A percentile compares a stretch with the other conserved stretches of the same genome.
Evolutionary conservation across 495 filamentous ascomycete species (phyloP).

Genomic region (Ascobolus immersus): DNA sequence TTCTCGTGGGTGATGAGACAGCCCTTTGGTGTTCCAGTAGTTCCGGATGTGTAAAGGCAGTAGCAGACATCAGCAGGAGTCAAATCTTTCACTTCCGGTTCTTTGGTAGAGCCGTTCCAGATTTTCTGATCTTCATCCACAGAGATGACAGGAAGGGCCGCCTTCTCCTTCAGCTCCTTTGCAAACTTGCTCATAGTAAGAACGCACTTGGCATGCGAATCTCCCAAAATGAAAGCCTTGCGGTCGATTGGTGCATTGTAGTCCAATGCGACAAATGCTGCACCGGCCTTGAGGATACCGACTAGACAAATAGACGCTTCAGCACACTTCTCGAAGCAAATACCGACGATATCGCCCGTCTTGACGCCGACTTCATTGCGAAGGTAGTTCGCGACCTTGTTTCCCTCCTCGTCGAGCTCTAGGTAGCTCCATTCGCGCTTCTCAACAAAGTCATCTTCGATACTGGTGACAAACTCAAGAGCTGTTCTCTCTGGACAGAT

Average conservation of each 20-base stretch:
- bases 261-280: constrained; percentile 54
- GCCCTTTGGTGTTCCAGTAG: constrained; percentile 56
- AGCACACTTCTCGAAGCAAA: constrained; percentile 60
- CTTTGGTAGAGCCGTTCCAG: constrained; percentile 8
- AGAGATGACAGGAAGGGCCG: constrained; percentile 17
- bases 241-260: constrained; percentile 33
- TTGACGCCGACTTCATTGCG: constrained; percentile 12
- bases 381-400: constrained; percentile 33
- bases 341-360: constrained; percentile 34
- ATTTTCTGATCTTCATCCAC: constrained; percentile 19
- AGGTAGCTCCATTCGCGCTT: constrained; percentile 32
- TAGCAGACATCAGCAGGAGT: constrained; percentile 31
- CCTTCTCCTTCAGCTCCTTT: constrained; percentile 13
- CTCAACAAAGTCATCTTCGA: constrained; percentile 10
- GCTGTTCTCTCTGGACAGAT: constrained; percentile 25
- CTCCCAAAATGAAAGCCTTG: constrained; percentile 37
- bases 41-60: constrained; percentile 62
- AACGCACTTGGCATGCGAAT: constrained; percentile 30
- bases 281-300: constrained; percentile 59
- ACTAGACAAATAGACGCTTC: constrained; percentile 55
- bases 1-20: constrained; percentile 52
- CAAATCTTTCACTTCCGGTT: constrained; percentile 14
- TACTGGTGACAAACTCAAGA: constrained; percentile 31
- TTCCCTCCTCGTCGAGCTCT: constrained; percentile 33
- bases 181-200: constrained; percentile 21